Conservation (phyloP, 2,329 filamentous ascomycete genomes). For the Fusarium clavum region DNA sequence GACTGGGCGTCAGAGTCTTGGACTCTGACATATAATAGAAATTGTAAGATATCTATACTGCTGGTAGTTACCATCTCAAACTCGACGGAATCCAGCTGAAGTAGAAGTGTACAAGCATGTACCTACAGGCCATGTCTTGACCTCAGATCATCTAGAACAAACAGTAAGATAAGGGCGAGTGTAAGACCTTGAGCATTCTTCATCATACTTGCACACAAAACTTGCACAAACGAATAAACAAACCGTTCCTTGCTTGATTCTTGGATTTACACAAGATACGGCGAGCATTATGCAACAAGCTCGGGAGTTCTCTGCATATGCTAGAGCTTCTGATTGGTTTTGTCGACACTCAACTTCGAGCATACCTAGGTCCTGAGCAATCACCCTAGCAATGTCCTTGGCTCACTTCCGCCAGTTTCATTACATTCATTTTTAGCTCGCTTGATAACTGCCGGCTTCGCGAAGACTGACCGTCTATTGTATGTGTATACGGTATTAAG, state of each 20-base stretch:
- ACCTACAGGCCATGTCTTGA: neutral
- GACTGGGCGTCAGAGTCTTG: neutral
- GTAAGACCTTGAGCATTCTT: neutral
- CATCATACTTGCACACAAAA: neutral
- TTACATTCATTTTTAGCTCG: neutral
- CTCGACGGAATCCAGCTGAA: neutral
- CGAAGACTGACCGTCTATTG: neutral
- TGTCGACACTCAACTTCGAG: neutral
- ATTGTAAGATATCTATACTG: neutral
- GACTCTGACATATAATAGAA: neutral
- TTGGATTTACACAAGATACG: neutral
- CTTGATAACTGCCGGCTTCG: neutral
- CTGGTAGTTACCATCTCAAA: neutral
- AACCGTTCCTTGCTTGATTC: neutral
- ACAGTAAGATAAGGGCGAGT: neutral
- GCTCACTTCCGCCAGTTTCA: neutral
- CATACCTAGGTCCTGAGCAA: neutral
- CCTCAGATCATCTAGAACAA: neutral
- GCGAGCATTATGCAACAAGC: neutral
- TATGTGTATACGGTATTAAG: neutral
- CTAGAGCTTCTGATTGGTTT: neutral
- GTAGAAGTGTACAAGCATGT: neutral
- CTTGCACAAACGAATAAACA: neutral
- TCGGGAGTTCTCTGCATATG: neutral
- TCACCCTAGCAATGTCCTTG: neutral